Percentiles rank a stretch among this genome's conserved stretches.
Evolutionary conservation across 2,329 filamentous ascomycete genomes (phyloP).

Genomic region (Monosporascus sp.): DNA sequence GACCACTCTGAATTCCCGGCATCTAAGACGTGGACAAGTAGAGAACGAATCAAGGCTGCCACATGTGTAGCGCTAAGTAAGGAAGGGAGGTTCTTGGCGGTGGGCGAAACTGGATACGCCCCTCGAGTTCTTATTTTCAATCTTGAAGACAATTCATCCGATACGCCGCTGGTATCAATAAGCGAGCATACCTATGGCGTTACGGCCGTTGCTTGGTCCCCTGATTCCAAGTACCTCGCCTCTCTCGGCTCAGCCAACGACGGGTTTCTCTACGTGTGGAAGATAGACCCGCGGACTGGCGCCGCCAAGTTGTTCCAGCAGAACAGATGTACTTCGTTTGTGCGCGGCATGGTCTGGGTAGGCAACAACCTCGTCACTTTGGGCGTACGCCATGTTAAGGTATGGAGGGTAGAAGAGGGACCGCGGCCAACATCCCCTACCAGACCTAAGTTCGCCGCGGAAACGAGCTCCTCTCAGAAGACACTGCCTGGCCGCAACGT

Average conservation of each 20-base stretch:
- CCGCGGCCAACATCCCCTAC: slow-evolving; percentile 51
- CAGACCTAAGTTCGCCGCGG: slow-evolving; percentile 53
- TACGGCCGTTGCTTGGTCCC: slow-evolving; percentile 81
- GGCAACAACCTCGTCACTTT: slow-evolving; percentile 79
- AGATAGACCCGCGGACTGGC: slow-evolving; percentile 75
- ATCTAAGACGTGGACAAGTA: slow-evolving; percentile 77
- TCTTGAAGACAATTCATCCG: slow-evolving; percentile 72
- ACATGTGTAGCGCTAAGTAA: slow-evolving; percentile 86
- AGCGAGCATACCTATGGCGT: slow-evolving; percentile 90
- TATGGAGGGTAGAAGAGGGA: slow-evolving; percentile 78
- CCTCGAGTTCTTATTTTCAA: slow-evolving; percentile 89
- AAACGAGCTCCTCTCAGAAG: slow-evolving; percentile 48
- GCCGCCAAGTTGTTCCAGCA: slow-evolving; percentile 76
- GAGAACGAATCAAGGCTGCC: slow-evolving; percentile 89
- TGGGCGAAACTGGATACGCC: slow-evolving; percentile 93
- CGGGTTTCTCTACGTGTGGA: slow-evolving; percentile 90
- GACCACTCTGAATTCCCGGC: slow-evolving; percentile 60
- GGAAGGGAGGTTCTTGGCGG: slow-evolving; percentile 81
- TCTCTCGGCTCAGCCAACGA: slow-evolving; percentile 87
- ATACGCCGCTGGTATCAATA: slow-evolving; percentile 77
- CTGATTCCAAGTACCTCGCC: slow-evolving; percentile 79
- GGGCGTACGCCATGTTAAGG: slow-evolving; percentile 86
- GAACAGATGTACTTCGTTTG: slow-evolving; percentile 83
- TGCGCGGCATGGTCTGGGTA: slow-evolving; percentile 88
- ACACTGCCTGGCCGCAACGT: slow-evolving; percentile 84